Evolutionary conservation across 805 yeast species (phyloP).

Genomic region (Kodamaea restingae): DNA sequence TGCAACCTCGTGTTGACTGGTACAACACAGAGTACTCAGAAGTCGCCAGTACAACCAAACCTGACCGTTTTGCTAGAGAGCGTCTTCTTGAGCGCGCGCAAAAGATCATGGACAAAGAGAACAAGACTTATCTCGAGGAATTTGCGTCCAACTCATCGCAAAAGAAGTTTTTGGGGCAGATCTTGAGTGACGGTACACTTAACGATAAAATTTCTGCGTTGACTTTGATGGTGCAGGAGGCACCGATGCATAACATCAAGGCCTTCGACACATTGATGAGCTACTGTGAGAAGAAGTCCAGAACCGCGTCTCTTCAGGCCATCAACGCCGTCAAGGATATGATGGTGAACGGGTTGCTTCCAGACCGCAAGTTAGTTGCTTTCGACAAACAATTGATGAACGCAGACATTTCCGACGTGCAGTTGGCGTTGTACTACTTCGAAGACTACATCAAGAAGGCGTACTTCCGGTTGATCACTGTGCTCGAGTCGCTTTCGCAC

Average conservation of each 20-base stretch:
- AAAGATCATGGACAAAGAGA: constrained; percentile 63
- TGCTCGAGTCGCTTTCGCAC: constrained; percentile 76
- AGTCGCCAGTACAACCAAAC: constrained; percentile 28
- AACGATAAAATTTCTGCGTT: constrained; percentile 93
- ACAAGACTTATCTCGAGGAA: constrained; percentile 64
- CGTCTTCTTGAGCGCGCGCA: constrained; percentile 64
- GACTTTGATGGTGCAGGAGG: constrained; percentile 89
- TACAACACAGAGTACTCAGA: constrained; percentile 40
- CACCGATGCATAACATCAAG: constrained; percentile 84
- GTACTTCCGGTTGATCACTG: constrained; percentile 71
- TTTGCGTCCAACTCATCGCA: constrained; percentile 75
- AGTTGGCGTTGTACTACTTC: constrained; percentile 72
- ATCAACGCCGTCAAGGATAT: constrained; percentile 88
- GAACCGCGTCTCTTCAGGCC: constrained; percentile 90
- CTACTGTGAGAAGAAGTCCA: constrained; percentile 84
- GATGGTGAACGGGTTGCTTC: constrained; percentile 74
- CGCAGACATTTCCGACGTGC: constrained; percentile 37
- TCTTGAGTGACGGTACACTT: constrained; percentile 87
- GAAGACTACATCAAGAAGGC: constrained; percentile 83
- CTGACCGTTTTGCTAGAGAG: constrained; percentile 54
- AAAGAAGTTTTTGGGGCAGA: constrained; percentile 81
- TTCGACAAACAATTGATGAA: constrained; percentile 71
- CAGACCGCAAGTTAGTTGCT: constrained; percentile 75
- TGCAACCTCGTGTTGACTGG: constrained; percentile 75
- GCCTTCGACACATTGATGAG: constrained; percentile 74